Evolutionary conservation across 192 early-diverging fungal species (phyloP).

Genomic region (Mortierella claussenii): DNA sequence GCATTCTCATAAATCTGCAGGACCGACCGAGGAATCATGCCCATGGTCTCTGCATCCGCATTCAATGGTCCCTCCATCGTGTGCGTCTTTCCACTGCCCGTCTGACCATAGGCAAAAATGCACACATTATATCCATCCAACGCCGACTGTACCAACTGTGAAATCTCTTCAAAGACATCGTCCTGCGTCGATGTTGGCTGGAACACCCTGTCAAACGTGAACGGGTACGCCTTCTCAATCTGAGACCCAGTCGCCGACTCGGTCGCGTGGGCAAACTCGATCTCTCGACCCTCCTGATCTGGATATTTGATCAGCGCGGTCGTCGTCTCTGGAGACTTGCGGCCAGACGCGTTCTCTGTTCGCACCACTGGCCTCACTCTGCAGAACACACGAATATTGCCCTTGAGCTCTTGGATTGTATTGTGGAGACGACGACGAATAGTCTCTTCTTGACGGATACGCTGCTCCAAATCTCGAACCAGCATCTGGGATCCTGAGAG

Average conservation of each 20-base stretch:
- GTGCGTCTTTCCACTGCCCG: slow-evolving; percentile 91
- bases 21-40: slow-evolving; percentile 96
- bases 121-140: slow-evolving; percentile 97
- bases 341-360: slow-evolving; percentile 9
- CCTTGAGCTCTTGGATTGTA: slow-evolving; percentile 92
- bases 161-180: slow-evolving; percentile 94
- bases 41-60: slow-evolving; percentile 59
- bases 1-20: slow-evolving; percentile 87
- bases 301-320: slow-evolving; percentile 36
- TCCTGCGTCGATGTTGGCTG: slow-evolving; percentile 72
- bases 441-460: slow-evolving; percentile 67
- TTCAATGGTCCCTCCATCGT: slow-evolving; percentile 79
- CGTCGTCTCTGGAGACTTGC: slow-evolving; percentile 11
- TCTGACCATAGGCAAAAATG: slow-evolving; percentile 99
- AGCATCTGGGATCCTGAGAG: slow-evolving; percentile 6
- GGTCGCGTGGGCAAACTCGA: slow-evolving; percentile 76
- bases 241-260: slow-evolving; percentile 33
- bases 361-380: slow-evolving; percentile 82
- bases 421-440: slow-evolving; percentile 90
- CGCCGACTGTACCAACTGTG: slow-evolving; percentile 94
- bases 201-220: slow-evolving; percentile 91
- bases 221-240: slow-evolving; percentile 71
- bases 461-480: slow-evolving; percentile 29
- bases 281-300: slow-evolving; percentile 52
- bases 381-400: slow-evolving; percentile 98